Evolutionary conservation across 2,329 filamentous ascomycete genomes (phyloP).

Genomic region (Scytalidium lignicola): DNA sequence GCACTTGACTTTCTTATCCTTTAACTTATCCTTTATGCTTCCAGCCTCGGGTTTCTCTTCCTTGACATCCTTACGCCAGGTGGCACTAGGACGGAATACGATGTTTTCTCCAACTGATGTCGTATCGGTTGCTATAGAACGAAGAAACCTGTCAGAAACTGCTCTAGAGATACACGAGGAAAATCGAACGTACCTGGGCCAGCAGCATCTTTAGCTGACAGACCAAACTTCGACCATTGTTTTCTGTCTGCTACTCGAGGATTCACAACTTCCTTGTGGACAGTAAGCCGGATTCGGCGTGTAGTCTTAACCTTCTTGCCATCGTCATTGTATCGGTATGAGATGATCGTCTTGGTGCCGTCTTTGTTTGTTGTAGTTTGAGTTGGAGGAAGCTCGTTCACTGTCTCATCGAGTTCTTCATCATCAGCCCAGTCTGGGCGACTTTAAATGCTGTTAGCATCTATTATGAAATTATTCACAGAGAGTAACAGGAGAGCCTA

Average conservation of each 20-base stretch:
- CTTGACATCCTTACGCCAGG: slow-evolving; percentile 89
- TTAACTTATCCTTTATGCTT: slow-evolving; percentile 75
- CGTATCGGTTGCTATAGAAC: slow-evolving; percentile 62
- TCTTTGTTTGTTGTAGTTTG: slow-evolving; percentile 96
- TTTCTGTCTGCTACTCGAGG: slow-evolving; percentile 93
- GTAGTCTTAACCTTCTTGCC: slow-evolving; percentile 97
- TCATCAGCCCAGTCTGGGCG: slow-evolving; percentile 86
- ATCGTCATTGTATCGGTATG: slow-evolving; percentile 84
- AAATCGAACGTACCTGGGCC: slow-evolving; percentile 49
- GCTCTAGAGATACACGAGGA: too few species aligned
- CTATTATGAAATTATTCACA: neutral
- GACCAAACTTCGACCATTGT: slow-evolving; percentile 88
- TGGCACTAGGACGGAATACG: slow-evolving; percentile 85
- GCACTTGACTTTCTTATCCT: slow-evolving; percentile 99
- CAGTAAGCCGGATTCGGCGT: slow-evolving; percentile 86
- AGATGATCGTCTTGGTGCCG: slow-evolving; percentile 92
- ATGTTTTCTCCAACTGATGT: slow-evolving; percentile 97
- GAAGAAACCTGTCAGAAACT: too few species aligned
- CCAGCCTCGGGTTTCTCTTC: slow-evolving; percentile 74
- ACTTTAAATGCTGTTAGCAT: slow-evolving; percentile 17
- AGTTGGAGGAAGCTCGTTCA: slow-evolving; percentile 68
- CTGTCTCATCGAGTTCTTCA: slow-evolving; percentile 70
- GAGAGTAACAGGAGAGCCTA: neutral
- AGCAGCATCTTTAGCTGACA: slow-evolving; percentile 74
- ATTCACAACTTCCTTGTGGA: slow-evolving; percentile 91